These are phyloP conservation scores for Aegilops speltoides DNA, from an alignment of 176 grass and related monocot species.

Conservation along the genomic window DNA sequence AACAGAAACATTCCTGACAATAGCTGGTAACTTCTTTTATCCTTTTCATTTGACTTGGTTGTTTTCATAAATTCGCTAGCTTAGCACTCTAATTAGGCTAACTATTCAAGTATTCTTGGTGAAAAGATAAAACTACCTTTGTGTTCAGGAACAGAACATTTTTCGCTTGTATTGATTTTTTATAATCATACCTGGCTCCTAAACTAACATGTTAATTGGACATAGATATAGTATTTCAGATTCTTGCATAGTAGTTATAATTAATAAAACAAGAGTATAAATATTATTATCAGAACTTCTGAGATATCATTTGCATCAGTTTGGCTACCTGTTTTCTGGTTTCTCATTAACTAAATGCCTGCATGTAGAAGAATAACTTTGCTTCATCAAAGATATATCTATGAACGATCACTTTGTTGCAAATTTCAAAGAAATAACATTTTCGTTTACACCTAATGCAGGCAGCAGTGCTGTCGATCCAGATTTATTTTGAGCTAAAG, in stretches of 20 bases:
- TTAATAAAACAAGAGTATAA: neutral
- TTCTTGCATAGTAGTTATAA: neutral
- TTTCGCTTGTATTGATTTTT: neutral
- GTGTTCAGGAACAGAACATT: slow-evolving; percentile 2
- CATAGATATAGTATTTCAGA: neutral
- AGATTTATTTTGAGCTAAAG: slow-evolving; percentile 23
- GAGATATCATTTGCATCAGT: neutral
- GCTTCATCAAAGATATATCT: neutral
- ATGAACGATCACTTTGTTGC: slow-evolving; percentile 7
- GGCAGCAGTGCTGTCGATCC: neutral
- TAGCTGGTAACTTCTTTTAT: slow-evolving; percentile 36
- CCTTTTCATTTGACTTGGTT: slow-evolving; percentile 8
- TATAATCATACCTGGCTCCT: neutral
- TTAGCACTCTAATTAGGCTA: neutral
- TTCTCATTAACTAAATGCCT: neutral
- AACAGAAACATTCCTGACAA: slow-evolving; percentile 31
- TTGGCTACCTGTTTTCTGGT: neutral
- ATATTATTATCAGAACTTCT: neutral
- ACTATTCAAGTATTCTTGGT: neutral
- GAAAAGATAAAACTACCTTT: slow-evolving; percentile 10
- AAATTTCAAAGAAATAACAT: slow-evolving; percentile 18
- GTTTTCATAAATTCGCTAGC: neutral
- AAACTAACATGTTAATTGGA: slow-evolving; percentile 1
- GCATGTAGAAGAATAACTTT: neutral
- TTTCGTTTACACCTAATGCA: slow-evolving; percentile 19